phyloP scores from a whole-genome alignment of 208 protist species.

The Trypanosoma caninum region DNA sequence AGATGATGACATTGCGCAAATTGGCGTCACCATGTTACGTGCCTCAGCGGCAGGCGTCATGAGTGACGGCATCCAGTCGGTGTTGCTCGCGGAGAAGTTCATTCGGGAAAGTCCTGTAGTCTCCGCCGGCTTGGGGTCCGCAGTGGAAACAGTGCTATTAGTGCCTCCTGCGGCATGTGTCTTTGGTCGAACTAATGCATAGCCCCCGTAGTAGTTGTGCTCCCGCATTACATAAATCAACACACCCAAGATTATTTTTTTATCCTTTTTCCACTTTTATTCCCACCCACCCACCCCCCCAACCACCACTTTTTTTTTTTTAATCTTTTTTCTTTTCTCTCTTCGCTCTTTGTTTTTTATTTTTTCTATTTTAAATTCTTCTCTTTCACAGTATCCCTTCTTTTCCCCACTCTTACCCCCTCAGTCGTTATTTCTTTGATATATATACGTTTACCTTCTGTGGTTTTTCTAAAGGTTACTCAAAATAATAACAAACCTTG shows the following conservation, averaged over 20 bases:
- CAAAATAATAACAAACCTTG: too few species aligned
- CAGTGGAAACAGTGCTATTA: background rate
- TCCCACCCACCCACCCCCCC: too few species aligned
- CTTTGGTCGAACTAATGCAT: conserved; percentile 17
- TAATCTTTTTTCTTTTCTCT: conserved; percentile 22
- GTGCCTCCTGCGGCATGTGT: background rate
- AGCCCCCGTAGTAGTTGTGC: conserved; percentile 20
- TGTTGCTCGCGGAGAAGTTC: conserved; percentile 46
- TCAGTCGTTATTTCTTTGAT: background rate
- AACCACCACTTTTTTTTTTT: background rate
- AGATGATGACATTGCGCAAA: background rate
- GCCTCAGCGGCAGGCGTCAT: conserved; percentile 18
- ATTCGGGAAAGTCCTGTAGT: conserved; percentile 29
- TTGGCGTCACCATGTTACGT: background rate
- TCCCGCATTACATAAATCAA: too few species aligned
- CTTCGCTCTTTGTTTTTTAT: conserved; percentile 10
- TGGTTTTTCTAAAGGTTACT: too few species aligned
- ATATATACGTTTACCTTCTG: too few species aligned
- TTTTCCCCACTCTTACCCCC: background rate
- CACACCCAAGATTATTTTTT: background rate
- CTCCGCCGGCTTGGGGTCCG: background rate
- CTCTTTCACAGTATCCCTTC: background rate
- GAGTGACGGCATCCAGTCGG: conserved; percentile 58
- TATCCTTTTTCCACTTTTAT: background rate
- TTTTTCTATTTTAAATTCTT: background rate